A percentile compares a stretch with the other conserved stretches of the same genome.
Evolutionary conservation across 2,329 filamentous ascomycete genomes (phyloP).

Genomic region (Fusarium sp.): DNA sequence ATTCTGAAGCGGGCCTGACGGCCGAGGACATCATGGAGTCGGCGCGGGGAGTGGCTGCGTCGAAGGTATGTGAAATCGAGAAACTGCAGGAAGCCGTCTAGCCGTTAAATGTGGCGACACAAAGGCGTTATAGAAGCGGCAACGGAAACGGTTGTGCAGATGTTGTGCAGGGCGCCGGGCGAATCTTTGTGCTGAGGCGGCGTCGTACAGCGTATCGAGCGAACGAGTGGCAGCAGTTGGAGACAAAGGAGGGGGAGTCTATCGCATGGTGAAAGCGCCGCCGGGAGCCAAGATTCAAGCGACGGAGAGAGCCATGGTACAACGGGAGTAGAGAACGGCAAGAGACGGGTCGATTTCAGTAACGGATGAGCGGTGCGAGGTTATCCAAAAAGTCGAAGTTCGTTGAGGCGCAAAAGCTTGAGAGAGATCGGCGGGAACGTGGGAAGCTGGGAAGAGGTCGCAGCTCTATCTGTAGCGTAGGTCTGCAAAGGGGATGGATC

Average conservation of each 20-base stretch:
- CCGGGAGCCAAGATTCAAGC: constrained; percentile 39
- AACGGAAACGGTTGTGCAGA: constrained; percentile 16
- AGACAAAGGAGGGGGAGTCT: constrained; percentile 37
- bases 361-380: constrained; percentile 4
- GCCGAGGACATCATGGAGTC: constrained; percentile 39
- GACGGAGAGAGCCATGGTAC: constrained; percentile 40
- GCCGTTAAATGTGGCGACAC: constrained; percentile 21
- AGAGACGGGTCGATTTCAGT: constrained; percentile 1
- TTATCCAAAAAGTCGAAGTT: constrained; percentile 10
- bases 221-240: constrained; percentile 41
- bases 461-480: constrained; percentile 39
- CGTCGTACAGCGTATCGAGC: constrained; percentile 32
- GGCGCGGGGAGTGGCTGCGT: constrained; percentile 11
- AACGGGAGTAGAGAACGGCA: constrained; percentile 9
- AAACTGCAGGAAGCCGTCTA: constrained; percentile 27
- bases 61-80: constrained; percentile 10
- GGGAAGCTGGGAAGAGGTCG: constrained; percentile 37
- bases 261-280: constrained; percentile 43
- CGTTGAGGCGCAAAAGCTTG: constrained; percentile 25
- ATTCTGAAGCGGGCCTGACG: constrained; percentile 40
- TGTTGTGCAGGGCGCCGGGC: constrained; percentile 8
- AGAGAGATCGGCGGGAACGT: constrained; percentile 41
- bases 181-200: constrained; percentile 25
- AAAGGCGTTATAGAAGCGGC: constrained; percentile 9
- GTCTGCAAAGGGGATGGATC: constrained; percentile 46